Evolutionary conservation across 257 asterid genomes (phyloP).

Genomic region (Gentiana macrophylla): DNA sequence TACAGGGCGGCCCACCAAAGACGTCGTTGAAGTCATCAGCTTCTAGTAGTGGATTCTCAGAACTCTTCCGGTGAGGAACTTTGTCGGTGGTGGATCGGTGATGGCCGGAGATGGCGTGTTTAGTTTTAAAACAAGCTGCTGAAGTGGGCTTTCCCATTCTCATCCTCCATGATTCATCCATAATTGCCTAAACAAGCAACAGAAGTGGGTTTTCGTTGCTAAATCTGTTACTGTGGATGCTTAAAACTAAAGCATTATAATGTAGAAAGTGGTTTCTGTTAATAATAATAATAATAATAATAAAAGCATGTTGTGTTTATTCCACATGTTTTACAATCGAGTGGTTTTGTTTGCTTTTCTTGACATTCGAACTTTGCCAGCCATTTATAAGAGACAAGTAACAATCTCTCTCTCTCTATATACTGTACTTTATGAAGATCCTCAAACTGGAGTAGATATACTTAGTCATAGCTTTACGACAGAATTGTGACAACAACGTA

Average conservation of each 20-base stretch:
- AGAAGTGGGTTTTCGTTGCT: background rate
- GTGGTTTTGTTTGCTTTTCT: background rate
- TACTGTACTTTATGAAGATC: too few relatives aligned
- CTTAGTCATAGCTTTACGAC: too few relatives aligned
- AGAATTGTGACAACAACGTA: too few relatives aligned
- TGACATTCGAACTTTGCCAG: background rate
- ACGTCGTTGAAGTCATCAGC: conserved; percentile 67
- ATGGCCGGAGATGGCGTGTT: conserved; percentile 7
- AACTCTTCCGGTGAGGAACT: conserved; percentile 17
- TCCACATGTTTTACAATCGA: background rate
- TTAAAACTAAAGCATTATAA: background rate
- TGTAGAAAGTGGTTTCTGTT: background rate
- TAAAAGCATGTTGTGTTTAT: background rate
- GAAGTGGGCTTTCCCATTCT: conserved; percentile 47
- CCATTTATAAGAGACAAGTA: too few relatives aligned
- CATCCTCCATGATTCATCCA: conserved; percentile 69
- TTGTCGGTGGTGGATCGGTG: conserved; percentile 37
- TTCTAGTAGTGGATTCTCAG: conserved; percentile 11
- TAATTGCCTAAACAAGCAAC: conserved; percentile 1
- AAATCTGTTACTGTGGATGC: background rate
- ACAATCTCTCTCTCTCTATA: too few relatives aligned
- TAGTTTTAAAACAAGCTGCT: conserved; percentile 3
- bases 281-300: background rate
- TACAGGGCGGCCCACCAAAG: conserved; percentile 78
- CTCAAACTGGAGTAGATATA: too few relatives aligned